Conservation (phyloP, 352 stramenopile species). For the Blastocystis sp. region DNA sequence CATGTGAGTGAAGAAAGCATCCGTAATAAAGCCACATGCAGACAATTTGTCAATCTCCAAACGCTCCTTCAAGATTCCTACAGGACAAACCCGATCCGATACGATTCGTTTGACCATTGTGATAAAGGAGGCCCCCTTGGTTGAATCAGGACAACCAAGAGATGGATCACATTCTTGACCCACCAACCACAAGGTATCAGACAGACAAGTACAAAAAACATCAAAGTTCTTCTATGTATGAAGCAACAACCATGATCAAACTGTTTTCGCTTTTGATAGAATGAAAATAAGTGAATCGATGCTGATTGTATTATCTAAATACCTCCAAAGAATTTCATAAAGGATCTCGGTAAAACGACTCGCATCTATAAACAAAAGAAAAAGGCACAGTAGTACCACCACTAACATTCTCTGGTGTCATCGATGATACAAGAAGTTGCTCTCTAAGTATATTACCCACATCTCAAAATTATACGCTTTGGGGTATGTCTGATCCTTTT, state of each 20-base stretch:
- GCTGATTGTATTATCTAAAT: background rate
- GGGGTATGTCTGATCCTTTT: background rate
- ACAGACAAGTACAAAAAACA: background rate
- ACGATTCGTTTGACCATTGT: background rate
- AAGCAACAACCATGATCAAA: background rate
- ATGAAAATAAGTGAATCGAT: background rate
- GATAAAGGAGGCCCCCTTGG: background rate
- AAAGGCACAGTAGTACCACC: background rate
- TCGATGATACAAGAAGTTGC: background rate
- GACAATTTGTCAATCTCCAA: constrained; percentile 46
- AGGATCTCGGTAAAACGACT: background rate
- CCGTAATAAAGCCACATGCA: background rate
- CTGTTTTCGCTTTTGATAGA: background rate
- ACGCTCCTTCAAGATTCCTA: background rate
- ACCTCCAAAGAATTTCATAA: constrained; percentile 42
- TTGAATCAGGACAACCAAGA: background rate
- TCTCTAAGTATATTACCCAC: background rate
- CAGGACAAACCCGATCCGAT: background rate
- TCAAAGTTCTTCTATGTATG: background rate
- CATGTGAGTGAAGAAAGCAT: constrained; percentile 25
- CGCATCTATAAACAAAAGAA: background rate
- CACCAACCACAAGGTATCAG: constrained; percentile 28
- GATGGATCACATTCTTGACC: constrained; percentile 36
- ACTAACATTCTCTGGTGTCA: background rate
- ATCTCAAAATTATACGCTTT: background rate